A percentile compares a stretch with the other conserved stretches of the same genome.
Evolutionary conservation across 2,329 filamentous ascomycete genomes (phyloP).

Genomic region (Endothia cerciana): DNA sequence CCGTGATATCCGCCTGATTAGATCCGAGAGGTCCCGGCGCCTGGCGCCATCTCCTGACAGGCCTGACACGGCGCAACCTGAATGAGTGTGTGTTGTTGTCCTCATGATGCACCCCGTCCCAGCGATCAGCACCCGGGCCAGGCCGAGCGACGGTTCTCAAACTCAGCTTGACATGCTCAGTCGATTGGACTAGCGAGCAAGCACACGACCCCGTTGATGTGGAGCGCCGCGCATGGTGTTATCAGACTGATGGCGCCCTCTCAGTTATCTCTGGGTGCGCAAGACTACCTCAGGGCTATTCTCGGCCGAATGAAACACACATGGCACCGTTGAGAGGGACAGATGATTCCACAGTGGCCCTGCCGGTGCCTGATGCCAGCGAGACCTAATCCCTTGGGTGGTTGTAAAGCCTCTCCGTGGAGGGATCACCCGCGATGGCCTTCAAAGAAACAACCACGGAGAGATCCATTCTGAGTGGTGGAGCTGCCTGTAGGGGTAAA

Average conservation of each 20-base stretch:
- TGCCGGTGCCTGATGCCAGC: too few relatives aligned
- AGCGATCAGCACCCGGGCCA: background rate
- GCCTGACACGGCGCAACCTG: background rate
- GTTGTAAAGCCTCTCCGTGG: too few relatives aligned
- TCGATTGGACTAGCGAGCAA: background rate
- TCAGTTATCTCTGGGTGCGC: background rate
- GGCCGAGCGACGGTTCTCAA: background rate
- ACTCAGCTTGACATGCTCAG: background rate
- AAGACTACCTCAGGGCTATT: background rate
- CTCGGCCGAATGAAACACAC: background rate
- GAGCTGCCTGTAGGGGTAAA: too few relatives aligned
- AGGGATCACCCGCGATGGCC: too few relatives aligned
- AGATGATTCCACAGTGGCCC: too few relatives aligned
- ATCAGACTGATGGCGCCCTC: background rate
- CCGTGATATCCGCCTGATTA: constrained; percentile 14
- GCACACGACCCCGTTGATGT: background rate
- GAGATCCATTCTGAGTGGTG: background rate
- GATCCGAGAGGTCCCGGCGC: constrained; percentile 11
- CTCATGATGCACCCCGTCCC: background rate
- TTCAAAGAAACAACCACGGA: background rate
- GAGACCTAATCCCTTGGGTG: too few relatives aligned
- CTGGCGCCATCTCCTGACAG: background rate
- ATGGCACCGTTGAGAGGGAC: background rate
- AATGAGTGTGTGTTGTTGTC: background rate
- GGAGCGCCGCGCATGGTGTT: background rate